A percentile compares a stretch with the other conserved stretches of the same genome.
These are phyloP conservation scores for Parietichytrium sp. DNA, from an alignment of 108 stramenopile species.

Conservation along the genomic window DNA sequence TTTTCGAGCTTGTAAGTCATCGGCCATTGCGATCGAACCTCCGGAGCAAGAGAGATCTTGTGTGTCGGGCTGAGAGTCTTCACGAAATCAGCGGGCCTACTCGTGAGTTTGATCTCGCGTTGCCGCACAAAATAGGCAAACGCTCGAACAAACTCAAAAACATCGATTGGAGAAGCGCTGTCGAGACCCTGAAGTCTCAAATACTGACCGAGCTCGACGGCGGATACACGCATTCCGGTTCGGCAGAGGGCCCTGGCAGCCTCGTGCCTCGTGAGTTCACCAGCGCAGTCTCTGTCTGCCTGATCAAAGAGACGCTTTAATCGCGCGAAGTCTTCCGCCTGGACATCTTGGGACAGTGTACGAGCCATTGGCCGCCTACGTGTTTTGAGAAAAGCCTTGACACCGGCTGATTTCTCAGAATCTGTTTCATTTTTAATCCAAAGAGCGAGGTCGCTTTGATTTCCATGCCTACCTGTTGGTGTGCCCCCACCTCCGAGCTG, in stretches of 20 bases:
- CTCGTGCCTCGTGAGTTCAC: conserved; percentile 19
- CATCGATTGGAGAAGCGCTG: not conserved
- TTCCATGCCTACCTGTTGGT: not conserved
- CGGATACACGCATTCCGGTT: conserved; percentile 4
- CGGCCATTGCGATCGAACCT: too few species aligned
- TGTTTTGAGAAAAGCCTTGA: not conserved
- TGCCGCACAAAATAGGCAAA: conserved; percentile 35
- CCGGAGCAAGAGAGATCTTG: too few species aligned
- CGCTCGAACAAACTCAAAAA: conserved; percentile 36
- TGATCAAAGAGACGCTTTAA: conserved; percentile 21
- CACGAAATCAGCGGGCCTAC: too few species aligned
- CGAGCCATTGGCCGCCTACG: not conserved
- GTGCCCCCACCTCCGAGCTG: not conserved
- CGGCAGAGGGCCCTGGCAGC: conserved; percentile 4
- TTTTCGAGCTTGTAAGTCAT: too few species aligned
- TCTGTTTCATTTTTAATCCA: not conserved
- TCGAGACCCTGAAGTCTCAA: conserved; percentile 21
- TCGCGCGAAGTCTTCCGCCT: conserved; percentile 17
- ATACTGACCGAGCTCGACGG: not conserved
- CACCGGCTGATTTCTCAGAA: not conserved
- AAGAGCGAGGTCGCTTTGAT: not conserved
- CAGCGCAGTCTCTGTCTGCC: not conserved
- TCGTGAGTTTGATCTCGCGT: not conserved
- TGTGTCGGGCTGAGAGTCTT: too few species aligned
- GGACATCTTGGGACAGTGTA: conserved; percentile 3